phyloP scores from a whole-genome alignment of 2,329 filamentous ascomycete species.

The Aspergillus caelatus region DNA sequence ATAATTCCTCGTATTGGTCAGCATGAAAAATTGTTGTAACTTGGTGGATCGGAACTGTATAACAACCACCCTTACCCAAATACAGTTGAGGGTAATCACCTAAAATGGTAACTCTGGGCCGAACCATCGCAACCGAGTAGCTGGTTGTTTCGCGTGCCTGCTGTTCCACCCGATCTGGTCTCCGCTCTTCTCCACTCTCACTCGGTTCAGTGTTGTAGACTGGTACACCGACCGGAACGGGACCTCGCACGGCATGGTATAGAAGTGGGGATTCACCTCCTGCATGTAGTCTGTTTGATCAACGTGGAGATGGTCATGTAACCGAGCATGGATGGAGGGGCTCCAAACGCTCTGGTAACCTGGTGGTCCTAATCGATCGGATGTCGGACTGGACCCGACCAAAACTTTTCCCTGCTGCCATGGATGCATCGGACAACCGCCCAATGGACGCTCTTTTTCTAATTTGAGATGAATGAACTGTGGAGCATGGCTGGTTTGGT shows the following conservation, averaged over 20 bases:
- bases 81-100: background rate
- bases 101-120: background rate
- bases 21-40: background rate
- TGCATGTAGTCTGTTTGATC: background rate
- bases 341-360: background rate
- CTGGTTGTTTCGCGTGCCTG: background rate
- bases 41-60: background rate
- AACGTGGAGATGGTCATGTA: background rate
- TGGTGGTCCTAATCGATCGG: background rate
- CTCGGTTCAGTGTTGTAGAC: background rate
- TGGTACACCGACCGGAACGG: background rate
- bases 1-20: background rate
- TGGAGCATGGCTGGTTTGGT: background rate
- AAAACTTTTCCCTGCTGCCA: background rate
- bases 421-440: background rate
- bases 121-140: background rate
- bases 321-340: background rate
- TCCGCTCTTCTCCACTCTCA: slow-evolving; percentile 3
- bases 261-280: background rate
- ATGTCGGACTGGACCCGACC: background rate
- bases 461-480: background rate
- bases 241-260: background rate
- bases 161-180: background rate
- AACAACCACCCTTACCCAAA: background rate
- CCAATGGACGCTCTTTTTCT: background rate